phyloP scores from a whole-genome alignment of 345 rosid genomes.

The Dovyalis caffra region DNA sequence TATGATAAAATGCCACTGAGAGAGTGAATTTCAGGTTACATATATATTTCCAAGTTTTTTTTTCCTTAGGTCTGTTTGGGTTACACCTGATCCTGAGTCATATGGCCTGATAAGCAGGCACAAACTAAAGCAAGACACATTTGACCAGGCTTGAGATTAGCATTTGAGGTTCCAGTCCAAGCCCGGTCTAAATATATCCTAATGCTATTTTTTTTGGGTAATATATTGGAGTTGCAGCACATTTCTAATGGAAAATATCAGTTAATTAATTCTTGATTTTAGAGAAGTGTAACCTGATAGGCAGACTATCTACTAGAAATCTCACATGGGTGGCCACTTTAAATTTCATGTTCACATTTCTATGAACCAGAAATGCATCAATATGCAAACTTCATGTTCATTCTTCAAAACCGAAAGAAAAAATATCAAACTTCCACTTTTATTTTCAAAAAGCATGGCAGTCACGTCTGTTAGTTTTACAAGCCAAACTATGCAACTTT shows the following conservation, averaged over 20 bases:
- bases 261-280: neutral
- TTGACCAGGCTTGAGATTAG: neutral
- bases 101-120: no score
- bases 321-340: neutral
- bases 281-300: neutral
- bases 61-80: no score
- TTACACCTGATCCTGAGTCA: no score
- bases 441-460: neutral
- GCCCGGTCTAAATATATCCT: neutral
- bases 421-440: neutral
- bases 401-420: neutral
- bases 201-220: neutral
- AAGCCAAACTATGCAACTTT: neutral
- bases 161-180: neutral
- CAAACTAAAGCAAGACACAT: no score
- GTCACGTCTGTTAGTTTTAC: neutral
- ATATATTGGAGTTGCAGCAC: neutral
- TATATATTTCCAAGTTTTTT: no score
- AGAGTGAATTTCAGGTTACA: neutral
- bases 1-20: neutral
- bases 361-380: neutral
- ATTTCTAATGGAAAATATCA: neutral
- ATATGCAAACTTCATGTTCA: neutral
- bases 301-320: neutral
- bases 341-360: neutral